phyloP scores from a whole-genome alignment of 345 rosid species.

The Combretum micranthum region DNA sequence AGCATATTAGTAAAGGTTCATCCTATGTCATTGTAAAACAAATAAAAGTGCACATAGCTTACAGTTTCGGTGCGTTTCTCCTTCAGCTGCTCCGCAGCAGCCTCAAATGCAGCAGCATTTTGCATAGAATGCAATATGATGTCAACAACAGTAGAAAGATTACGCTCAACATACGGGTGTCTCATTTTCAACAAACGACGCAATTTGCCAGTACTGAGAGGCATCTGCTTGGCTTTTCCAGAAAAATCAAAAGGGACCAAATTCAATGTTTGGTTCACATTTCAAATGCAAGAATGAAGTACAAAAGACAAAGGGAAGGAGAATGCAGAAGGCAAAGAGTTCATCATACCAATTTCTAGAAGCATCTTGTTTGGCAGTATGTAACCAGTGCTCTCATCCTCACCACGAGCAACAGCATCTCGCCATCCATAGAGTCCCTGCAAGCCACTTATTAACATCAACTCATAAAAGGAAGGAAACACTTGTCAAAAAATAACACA shows the following conservation, averaged over 20 bases:
- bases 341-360: conserved; percentile 55
- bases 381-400: conserved; percentile 82
- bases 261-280: background rate
- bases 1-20: too few species aligned
- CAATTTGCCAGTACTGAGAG: conserved; percentile 37
- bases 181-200: conserved; percentile 43
- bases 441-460: conserved; percentile 11
- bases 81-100: conserved; percentile 39
- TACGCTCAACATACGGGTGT: conserved; percentile 56
- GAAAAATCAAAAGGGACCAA: conserved; percentile 6
- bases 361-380: conserved; percentile 71
- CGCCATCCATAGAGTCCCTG: conserved; percentile 76
- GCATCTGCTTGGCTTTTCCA: conserved; percentile 66
- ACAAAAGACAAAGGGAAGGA: background rate
- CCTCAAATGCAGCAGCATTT: conserved; percentile 53
- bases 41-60: conserved; percentile 10
- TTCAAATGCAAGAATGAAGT: background rate
- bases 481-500: conserved; percentile 1
- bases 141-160: conserved; percentile 38
- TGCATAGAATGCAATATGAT: conserved; percentile 54
- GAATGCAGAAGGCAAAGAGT: background rate
- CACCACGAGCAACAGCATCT: conserved; percentile 59
- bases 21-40: too few species aligned
- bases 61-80: conserved; percentile 27
- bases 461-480: background rate